Evolutionary conservation across 768 basidiomycete species (phyloP), one percentile per base, ranked within the genome.

Genomic region (Tulasnella sp.): DNA sequence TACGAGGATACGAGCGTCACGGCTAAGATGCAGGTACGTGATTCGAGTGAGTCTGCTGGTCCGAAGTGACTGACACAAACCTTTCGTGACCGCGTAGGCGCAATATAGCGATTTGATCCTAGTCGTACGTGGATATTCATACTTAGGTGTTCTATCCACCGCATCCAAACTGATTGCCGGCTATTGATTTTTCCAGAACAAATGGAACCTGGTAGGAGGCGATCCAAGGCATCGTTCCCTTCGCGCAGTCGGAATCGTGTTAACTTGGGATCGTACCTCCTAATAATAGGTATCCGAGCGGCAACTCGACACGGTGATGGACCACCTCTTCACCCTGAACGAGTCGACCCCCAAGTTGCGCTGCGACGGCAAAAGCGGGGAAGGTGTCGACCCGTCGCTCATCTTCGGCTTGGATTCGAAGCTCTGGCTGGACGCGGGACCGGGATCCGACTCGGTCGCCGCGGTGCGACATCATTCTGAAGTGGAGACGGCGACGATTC

Each of bases 1-100:
- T 97, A 97, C 79, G 95, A 97, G 77, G 95, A 98, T 78, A 90
- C 87, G 0, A 93, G 91, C 7, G 90, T 92, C 0, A 95, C 95
- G 0, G 94, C 95, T 26, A 92, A 87, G 78, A 94, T 96, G 89
- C 89, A 93, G 82, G 69, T 70, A n/a, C 8, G 47, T 22, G 12
- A 12, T 12, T 39, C 11, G n/a, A 39, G 16, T 44, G 17, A 1
- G 14, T 2, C 19, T 37, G 36, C 9, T 17, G 12, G 26, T n/a
- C 11, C 6, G 37, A 37, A 44, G 19, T 34, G 14, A 19, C 47
- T 59, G 79, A 77, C 80, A 22, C 79, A 79, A 77, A n/a, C 22
- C 12, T 37, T 7, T 36, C 35, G 9, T 65, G 0, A 4, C 9
- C 64, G 5, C 34, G 11, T 6, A 70, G 69, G 92, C 95, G n/a